phyloP scores from a whole-genome alignment of 768 basidiomycete genomes.

The Trametes coccinea region DNA sequence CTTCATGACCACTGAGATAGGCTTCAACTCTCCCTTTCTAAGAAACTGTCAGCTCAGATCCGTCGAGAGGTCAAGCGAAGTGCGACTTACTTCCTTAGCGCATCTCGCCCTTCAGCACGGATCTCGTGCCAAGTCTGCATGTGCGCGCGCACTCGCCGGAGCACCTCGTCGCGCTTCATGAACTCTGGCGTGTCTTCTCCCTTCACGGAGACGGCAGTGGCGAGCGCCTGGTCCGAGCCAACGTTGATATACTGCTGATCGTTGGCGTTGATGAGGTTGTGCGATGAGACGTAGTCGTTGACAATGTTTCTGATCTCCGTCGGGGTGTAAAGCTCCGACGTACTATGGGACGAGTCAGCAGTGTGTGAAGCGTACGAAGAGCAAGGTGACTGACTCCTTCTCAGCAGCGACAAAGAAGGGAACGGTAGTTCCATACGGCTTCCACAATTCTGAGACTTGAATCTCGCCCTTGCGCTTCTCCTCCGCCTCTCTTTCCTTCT shows the following conservation, averaged over 20 bases:
- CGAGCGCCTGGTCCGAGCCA: slow-evolving; percentile 41
- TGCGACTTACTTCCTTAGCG: slow-evolving; percentile 55
- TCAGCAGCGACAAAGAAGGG: slow-evolving; percentile 65
- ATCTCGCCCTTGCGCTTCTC: slow-evolving; percentile 49
- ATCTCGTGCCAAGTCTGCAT: slow-evolving; percentile 84
- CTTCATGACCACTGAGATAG: slow-evolving; percentile 70
- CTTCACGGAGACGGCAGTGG: slow-evolving; percentile 34
- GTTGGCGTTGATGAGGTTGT: slow-evolving; percentile 61
- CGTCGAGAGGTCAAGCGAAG: background rate
- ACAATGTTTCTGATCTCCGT: slow-evolving; percentile 58
- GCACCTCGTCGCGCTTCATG: slow-evolving; percentile 66
- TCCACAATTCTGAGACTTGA: slow-evolving; percentile 71
- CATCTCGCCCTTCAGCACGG: slow-evolving; percentile 52
- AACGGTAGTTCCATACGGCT: slow-evolving; percentile 59
- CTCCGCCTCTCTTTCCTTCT: slow-evolving; percentile 47
- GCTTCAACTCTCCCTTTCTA: slow-evolving; percentile 77
- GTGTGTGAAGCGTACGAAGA: background rate
- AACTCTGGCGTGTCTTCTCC: slow-evolving; percentile 44
- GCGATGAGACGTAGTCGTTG: slow-evolving; percentile 60
- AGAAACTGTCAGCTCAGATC: background rate
- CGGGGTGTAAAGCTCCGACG: slow-evolving; percentile 52
- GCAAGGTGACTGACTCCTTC: slow-evolving; percentile 51
- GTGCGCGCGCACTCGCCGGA: slow-evolving; percentile 50
- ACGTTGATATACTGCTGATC: slow-evolving; percentile 75
- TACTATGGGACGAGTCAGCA: slow-evolving; percentile 38